A percentile compares a stretch with the other conserved stretches of the same genome.
These are phyloP conservation scores for Gloeopeniophorella convolvens DNA, from an alignment of 768 basidiomycete species.

Conservation along the genomic window DNA sequence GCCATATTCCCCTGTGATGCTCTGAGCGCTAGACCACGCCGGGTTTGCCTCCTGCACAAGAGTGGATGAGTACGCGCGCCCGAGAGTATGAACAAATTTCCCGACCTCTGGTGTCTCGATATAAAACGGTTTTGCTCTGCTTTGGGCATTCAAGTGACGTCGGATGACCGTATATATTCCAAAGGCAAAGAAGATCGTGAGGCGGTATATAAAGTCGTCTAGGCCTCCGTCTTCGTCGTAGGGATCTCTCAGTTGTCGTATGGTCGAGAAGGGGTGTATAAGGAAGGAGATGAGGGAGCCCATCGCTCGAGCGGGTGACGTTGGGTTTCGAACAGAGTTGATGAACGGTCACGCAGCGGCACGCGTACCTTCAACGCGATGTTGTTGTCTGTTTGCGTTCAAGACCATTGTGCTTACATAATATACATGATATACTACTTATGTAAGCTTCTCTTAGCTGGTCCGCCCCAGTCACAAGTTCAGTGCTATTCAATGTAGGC, in stretches of 20 bases:
- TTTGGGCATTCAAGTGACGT: conserved; percentile 68
- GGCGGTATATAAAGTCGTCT: conserved; percentile 56
- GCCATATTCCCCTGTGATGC: conserved; percentile 45
- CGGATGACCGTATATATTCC: conserved; percentile 76
- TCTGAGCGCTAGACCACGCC: conserved; percentile 46
- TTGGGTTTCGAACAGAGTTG: conserved; percentile 5
- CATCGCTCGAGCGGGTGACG: conserved; percentile 8
- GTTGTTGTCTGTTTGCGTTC: conserved; percentile 15
- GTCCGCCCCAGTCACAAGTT: too few relatives aligned
- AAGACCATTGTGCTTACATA: background rate
- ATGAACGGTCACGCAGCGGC: conserved; percentile 6
- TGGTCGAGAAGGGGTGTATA: conserved; percentile 47
- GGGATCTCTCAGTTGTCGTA: conserved; percentile 40
- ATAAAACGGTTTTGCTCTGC: conserved; percentile 65
- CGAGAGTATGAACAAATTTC: conserved; percentile 11
- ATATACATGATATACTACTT: too few relatives aligned
- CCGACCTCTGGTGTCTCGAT: conserved; percentile 53
- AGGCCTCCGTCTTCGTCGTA: conserved; percentile 28
- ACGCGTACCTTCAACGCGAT: conserved; percentile 18
- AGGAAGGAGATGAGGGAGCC: conserved; percentile 31
- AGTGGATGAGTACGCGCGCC: background rate
- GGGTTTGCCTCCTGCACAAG: conserved; percentile 22
- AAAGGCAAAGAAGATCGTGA: conserved; percentile 64
- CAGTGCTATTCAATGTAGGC: too few relatives aligned
- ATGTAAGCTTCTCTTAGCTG: too few relatives aligned